Evolutionary conservation across 2,329 filamentous ascomycete genomes (phyloP).

Genomic region (Trichoderma koningii): DNA sequence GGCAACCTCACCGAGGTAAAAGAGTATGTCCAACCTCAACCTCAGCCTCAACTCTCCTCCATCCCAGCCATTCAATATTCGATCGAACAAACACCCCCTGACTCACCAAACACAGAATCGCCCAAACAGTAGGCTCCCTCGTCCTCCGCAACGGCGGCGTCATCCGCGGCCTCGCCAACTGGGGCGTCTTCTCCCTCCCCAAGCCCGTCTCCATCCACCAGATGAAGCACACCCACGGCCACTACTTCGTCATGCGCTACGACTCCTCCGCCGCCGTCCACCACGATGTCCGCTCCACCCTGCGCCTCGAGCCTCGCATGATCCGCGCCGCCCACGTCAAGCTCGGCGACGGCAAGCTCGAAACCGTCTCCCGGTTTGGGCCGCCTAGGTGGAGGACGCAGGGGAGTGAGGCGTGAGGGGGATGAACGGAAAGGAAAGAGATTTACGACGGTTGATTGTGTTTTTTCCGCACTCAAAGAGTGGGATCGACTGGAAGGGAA

Average conservation of each 20-base stretch:
- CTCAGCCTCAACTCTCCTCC: background rate
- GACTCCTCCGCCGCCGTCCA: conserved; percentile 76
- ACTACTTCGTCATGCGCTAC: conserved; percentile 99
- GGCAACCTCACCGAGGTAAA: conserved; percentile 89
- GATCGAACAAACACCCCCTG: background rate
- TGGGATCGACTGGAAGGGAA: background rate
- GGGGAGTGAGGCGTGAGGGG: conserved; percentile 38
- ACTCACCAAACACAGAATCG: conserved; percentile 66
- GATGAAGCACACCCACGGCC: conserved; percentile 77
- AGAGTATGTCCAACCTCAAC: conserved; percentile 65
- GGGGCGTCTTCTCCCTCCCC: conserved; percentile 88
- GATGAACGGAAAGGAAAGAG: background rate
- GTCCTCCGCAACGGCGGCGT: conserved; percentile 84
- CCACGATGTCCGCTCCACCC: conserved; percentile 70
- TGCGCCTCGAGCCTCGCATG: conserved; percentile 86
- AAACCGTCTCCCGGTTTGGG: conserved; percentile 53
- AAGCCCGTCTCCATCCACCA: conserved; percentile 78
- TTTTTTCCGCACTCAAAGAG: background rate
- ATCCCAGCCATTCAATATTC: background rate
- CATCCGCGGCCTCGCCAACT: conserved; percentile 89
- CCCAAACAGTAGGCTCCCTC: conserved; percentile 77
- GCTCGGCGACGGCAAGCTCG: conserved; percentile 67
- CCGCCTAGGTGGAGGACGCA: conserved; percentile 52
- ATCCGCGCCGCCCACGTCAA: conserved; percentile 85
- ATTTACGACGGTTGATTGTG: background rate